Evolutionary conservation across 179 eudicot genomes (phyloP).

Genomic region (Camellia oleifera): DNA sequence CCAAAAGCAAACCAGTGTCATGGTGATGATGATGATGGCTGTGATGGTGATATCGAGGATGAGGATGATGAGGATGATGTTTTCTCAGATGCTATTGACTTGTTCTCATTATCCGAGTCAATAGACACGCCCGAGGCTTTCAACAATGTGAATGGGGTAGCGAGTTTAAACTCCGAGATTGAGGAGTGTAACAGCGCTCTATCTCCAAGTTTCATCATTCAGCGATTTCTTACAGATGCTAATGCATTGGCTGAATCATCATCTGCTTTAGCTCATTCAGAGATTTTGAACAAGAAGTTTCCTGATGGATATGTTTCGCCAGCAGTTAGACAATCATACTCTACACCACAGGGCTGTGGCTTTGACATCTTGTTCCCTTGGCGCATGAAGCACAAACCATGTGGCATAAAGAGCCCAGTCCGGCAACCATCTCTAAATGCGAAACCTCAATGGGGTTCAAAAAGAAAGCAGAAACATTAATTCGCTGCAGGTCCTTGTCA

Average conservation of each 20-base stretch:
- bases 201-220: constrained; percentile 35
- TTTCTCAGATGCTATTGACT: constrained; percentile 51
- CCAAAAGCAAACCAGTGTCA: not conserved
- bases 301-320: not conserved
- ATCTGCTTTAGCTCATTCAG: constrained; percentile 7
- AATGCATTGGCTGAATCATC: constrained; percentile 11
- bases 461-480: constrained; percentile 1
- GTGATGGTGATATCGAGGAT: not conserved
- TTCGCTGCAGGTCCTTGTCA: no score
- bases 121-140: not conserved
- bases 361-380: constrained; percentile 27
- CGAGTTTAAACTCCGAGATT: not conserved
- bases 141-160: constrained; percentile 3
- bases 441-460: not conserved
- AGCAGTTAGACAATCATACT: not conserved
- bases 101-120: constrained; percentile 49
- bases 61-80: not conserved
- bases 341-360: constrained; percentile 31
- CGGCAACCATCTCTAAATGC: constrained; percentile 7
- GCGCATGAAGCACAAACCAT: constrained; percentile 29
- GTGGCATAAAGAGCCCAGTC: constrained; percentile 32
- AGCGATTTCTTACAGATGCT: constrained; percentile 39
- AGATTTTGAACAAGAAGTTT: constrained; percentile 1
- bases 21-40: no score
- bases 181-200: not conserved